Base-by-base conservation (phyloP, 129 eudicot species). In the Saussurea involucrata region DNA sequence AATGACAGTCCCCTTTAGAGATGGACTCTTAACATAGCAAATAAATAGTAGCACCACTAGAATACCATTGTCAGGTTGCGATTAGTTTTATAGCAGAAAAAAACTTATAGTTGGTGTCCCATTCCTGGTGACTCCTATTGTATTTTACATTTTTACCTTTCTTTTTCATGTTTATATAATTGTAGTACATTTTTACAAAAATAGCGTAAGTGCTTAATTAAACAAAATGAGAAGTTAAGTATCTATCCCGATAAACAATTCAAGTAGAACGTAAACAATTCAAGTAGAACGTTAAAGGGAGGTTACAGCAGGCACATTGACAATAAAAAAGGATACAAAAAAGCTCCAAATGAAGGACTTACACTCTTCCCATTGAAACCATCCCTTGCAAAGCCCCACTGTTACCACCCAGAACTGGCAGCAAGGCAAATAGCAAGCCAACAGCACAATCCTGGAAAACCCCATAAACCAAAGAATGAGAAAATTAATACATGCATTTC, bases 401-500 rank as follows among this genome's bases (percentile, higher is more conserved):
- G 64, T 83, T 92, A 42, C 99, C 99, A 72, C 99, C 97, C 77
- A 95, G 77, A 85, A 95, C 96, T 65, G 99, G 99, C 32, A 95
- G 97, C 92, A 95, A 83, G 63, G 97, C 99, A 90, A 95, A 95
- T 66, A 95, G 84, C 68, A 95, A 80, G 46, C 99, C 99, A 82
- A 95, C 99, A 67, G 99, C 99, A 85, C 99, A 95, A 83, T 95
- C 99, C 99, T 95, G 86, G 64, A 86, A 80, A 33, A 76, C 24
- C 64, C 65, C 24, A 81, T 8, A 57, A 44, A 71, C 8, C 27
- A 9, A 31, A 73, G 7, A 81, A 75, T 53, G 32, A 82, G 65
- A 68, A 77, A n/a, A 33, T 9, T 66, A 34, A 13, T 60, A 27
- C 71, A 28, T 53, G 66, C 28, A 71, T 13, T 78, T 63, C 32